A percentile compares a stretch with the other conserved stretches of the same genome.
Conservation (phyloP, 805 yeast species). For the Yarrowia divulgata region DNA sequence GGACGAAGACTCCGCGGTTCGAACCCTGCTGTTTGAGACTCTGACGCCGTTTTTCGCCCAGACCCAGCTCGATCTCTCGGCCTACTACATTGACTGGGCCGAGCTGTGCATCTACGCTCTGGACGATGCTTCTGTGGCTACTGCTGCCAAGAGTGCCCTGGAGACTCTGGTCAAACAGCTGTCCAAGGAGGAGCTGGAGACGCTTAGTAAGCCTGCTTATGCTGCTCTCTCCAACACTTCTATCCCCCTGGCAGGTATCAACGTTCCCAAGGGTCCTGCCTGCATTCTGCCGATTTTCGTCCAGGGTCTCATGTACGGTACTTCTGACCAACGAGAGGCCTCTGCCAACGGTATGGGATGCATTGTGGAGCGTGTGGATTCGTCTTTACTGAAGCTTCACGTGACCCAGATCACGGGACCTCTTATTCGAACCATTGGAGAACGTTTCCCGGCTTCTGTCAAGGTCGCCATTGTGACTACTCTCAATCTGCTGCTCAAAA, state of each 20-base stretch:
- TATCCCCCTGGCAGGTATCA: slow-evolving; percentile 69
- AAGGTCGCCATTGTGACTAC: slow-evolving; percentile 94
- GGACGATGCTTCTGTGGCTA: slow-evolving; percentile 73
- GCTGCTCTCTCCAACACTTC: slow-evolving; percentile 74
- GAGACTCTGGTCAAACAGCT: slow-evolving; percentile 71
- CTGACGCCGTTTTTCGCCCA: slow-evolving; percentile 73
- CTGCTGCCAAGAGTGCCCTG: slow-evolving; percentile 70
- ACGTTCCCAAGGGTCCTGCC: slow-evolving; percentile 77
- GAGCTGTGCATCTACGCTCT: slow-evolving; percentile 71
- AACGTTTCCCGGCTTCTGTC: slow-evolving; percentile 86
- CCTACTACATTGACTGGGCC: slow-evolving; percentile 78
- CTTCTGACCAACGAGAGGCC: slow-evolving; percentile 77
- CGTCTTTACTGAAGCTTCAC: slow-evolving; percentile 73
- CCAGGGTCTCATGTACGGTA: slow-evolving; percentile 96
- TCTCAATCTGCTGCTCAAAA: slow-evolving; percentile 73
- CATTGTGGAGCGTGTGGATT: slow-evolving; percentile 82
- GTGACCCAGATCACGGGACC: slow-evolving; percentile 97
- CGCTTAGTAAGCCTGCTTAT: slow-evolving; percentile 78
- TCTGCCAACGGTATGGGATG: slow-evolving; percentile 91
- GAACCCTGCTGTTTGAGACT: slow-evolving; percentile 60
- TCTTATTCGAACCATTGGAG: slow-evolving; percentile 96
- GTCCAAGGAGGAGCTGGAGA: slow-evolving; percentile 77
- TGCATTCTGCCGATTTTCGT: slow-evolving; percentile 89
- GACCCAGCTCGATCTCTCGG: slow-evolving; percentile 69
- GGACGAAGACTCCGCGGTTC: slow-evolving; percentile 70